A percentile compares a stretch with the other conserved stretches of the same genome.
phyloP scores from a whole-genome alignment of 441 rosid genomes.

The Metrosideros polymorpha region DNA sequence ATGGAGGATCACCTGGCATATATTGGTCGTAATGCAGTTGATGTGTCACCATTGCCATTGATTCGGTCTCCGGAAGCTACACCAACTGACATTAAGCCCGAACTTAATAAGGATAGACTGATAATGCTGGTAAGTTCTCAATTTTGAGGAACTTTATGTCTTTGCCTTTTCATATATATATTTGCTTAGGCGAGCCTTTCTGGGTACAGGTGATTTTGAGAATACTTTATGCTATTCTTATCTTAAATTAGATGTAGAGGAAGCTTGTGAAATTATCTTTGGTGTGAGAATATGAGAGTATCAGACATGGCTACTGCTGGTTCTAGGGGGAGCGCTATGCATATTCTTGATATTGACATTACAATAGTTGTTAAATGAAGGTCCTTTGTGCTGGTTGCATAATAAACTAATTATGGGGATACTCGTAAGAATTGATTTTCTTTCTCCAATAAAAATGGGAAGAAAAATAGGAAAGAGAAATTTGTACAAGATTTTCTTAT shows the following conservation, averaged over 20 bases:
- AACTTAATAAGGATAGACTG: constrained; percentile 17
- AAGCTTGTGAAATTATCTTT: background rate
- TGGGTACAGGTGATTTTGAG: background rate
- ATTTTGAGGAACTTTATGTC: background rate
- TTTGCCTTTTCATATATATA: background rate
- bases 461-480: background rate
- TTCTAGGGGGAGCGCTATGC: background rate
- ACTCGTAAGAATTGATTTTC: background rate
- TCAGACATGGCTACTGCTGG: background rate
- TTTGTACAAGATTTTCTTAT: background rate
- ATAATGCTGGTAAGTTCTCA: constrained; percentile 26
- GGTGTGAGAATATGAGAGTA: background rate
- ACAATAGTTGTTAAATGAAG: background rate
- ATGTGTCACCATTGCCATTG: background rate
- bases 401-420: background rate
- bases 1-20: background rate
- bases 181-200: background rate
- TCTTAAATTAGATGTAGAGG: background rate
- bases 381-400: background rate
- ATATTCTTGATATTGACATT: background rate
- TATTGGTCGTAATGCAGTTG: background rate
- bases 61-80: background rate
- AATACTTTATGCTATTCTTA: background rate
- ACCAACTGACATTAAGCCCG: background rate
- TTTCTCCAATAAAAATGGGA: background rate